Conservation (phyloP, 2,329 filamentous ascomycete species). For the Lecanicillium sp. region DNA sequence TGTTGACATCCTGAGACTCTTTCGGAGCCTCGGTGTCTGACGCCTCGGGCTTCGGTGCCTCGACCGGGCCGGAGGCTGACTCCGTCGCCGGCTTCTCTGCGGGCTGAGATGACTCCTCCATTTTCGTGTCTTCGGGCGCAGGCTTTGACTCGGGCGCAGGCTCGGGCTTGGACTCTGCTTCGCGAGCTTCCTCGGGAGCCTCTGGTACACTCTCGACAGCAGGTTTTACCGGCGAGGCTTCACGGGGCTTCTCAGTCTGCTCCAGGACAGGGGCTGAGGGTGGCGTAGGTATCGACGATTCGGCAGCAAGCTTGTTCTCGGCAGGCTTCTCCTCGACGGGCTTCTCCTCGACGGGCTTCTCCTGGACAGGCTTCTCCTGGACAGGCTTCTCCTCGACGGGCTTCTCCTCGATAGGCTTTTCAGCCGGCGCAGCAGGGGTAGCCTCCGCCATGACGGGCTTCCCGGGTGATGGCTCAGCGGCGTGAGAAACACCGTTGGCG, state of each 20-base stretch:
- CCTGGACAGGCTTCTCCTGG: background rate
- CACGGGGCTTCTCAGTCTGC: background rate
- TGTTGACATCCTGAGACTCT: slow-evolving; percentile 7
- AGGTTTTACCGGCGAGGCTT: background rate
- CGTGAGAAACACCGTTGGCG: slow-evolving; percentile 3
- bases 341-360: background rate
- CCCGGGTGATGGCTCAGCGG: background rate
- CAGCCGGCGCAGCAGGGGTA: background rate
- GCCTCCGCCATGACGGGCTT: background rate
- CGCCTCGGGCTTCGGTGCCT: background rate
- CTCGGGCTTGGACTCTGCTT: background rate
- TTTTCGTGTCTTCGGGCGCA: background rate
- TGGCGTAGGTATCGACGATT: background rate
- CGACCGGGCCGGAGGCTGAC: background rate
- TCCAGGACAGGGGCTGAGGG: background rate
- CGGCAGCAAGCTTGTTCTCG: background rate
- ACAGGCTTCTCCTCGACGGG: background rate
- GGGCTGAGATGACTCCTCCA: background rate
- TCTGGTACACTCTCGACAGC: background rate
- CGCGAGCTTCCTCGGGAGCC: background rate
- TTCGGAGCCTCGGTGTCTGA: background rate
- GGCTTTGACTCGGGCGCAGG: background rate
- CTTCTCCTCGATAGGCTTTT: background rate
- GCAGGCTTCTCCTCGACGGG: background rate
- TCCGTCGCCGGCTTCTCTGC: background rate